Conservation (phyloP, 2,329 filamentous ascomycete genomes). For the Ophiocordyceps polyrhachis-furcata region DNA sequence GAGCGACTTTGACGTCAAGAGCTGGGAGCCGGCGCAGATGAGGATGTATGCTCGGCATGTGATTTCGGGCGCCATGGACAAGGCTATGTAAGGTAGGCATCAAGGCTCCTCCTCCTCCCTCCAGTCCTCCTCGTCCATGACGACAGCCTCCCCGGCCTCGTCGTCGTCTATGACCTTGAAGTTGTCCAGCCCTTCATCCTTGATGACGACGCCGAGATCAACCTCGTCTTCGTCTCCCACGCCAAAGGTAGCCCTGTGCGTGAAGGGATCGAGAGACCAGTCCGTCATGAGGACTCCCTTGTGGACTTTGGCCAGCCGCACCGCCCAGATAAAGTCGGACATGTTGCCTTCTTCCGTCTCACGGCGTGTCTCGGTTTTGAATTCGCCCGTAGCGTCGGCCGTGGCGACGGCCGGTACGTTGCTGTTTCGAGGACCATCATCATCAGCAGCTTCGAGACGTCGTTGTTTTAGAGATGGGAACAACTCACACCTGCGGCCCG, state of each 20-base stretch:
- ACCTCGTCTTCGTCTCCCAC: not conserved
- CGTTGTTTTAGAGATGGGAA: not conserved
- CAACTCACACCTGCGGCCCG: not conserved
- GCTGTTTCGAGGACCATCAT: not conserved
- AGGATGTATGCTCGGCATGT: not conserved
- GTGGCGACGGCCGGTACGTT: not conserved
- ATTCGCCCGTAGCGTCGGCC: not conserved
- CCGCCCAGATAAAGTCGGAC: slow-evolving; percentile 1
- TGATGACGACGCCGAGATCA: not conserved
- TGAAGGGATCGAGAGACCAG: not conserved
- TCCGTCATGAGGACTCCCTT: not conserved
- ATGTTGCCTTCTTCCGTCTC: not conserved
- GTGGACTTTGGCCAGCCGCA: not conserved
- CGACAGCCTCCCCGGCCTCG: not conserved
- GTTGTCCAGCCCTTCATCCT: not conserved
- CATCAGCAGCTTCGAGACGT: not conserved
- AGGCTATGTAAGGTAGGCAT: not conserved
- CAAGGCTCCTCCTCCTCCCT: not conserved
- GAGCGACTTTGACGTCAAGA: not conserved
- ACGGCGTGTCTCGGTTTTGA: not conserved
- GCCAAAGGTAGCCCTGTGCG: not conserved
- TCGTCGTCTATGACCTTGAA: not conserved
- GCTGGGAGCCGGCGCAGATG: not conserved
- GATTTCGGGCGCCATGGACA: not conserved
- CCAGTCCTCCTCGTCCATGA: not conserved